phyloP scores from a whole-genome alignment of 164 flowering plant species.

The Umbellularia californica region DNA sequence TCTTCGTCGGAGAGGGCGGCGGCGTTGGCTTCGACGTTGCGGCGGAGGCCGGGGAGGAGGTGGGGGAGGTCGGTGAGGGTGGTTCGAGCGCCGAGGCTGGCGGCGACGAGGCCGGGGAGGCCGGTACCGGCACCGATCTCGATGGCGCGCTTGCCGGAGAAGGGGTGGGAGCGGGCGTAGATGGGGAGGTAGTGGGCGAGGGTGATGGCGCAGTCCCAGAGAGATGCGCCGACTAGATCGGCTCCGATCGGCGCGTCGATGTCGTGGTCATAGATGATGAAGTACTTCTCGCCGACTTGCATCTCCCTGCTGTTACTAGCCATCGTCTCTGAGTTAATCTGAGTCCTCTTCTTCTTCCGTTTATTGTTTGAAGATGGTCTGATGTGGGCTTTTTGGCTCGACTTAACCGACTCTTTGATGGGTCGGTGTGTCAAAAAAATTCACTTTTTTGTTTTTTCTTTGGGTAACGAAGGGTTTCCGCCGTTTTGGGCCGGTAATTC shows the following conservation, averaged over 20 bases:
- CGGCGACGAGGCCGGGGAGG: constrained; percentile 16
- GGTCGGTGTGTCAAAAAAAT: too few species aligned
- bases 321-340: not conserved
- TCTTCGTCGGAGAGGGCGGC: not conserved
- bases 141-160: constrained; percentile 10
- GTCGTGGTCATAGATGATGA: constrained; percentile 16
- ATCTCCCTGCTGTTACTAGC: constrained; percentile 7
- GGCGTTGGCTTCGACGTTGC: constrained; percentile 17
- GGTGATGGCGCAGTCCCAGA: constrained; percentile 18
- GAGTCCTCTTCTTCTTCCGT: not conserved
- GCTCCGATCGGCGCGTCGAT: not conserved
- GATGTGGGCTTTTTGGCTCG: too few species aligned
- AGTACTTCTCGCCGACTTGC: constrained; percentile 5
- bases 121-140: constrained; percentile 21
- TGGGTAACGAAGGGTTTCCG: too few species aligned
- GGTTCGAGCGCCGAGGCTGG: constrained; percentile 9
- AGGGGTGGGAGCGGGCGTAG: constrained; percentile 12
- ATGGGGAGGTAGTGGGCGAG: constrained; percentile 19
- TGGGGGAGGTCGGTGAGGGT: constrained; percentile 16
- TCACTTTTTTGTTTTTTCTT: too few species aligned
- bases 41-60: constrained; percentile 18
- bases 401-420: too few species aligned
- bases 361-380: not conserved
- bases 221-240: constrained; percentile 9
- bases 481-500: too few species aligned